Evolutionary conservation across 2,329 filamentous ascomycete species (phyloP).

Genomic region (Ophiostoma sp.): DNA sequence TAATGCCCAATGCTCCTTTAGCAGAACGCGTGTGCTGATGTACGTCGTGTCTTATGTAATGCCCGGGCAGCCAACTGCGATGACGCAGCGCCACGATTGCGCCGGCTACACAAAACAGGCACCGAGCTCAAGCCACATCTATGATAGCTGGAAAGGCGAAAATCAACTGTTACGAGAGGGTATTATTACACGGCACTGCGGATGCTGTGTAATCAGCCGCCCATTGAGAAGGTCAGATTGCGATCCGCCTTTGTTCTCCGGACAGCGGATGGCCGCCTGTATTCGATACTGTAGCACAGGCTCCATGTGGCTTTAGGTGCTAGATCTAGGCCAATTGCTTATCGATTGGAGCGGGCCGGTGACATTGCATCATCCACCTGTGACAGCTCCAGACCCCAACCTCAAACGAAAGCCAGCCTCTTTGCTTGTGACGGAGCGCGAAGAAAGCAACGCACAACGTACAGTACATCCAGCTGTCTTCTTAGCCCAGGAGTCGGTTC

Average conservation of each 20-base stretch:
- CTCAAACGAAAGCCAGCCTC: neutral
- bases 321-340: constrained; percentile 6
- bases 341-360: constrained; percentile 16
- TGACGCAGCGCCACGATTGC: constrained; percentile 6
- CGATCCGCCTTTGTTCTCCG: neutral
- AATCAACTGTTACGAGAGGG: neutral
- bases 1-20: no score
- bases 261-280: constrained; percentile 18
- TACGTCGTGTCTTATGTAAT: constrained; percentile 7
- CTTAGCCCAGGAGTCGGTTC: no score
- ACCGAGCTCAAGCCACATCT: constrained; percentile 22
- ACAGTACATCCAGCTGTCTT: neutral
- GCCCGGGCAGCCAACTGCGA: constrained; percentile 1
- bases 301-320: neutral
- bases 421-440: neutral
- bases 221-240: no score
- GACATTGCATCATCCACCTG: constrained; percentile 16
- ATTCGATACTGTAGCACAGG: neutral
- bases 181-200: neutral
- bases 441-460: neutral
- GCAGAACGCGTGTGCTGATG: neutral
- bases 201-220: no score
- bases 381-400: constrained; percentile 7
- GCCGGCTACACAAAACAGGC: neutral
- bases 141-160: constrained; percentile 9